Evolutionary conservation across 768 basidiomycete species (phyloP).

Genomic region (Stropharia rugosoannulata): DNA sequence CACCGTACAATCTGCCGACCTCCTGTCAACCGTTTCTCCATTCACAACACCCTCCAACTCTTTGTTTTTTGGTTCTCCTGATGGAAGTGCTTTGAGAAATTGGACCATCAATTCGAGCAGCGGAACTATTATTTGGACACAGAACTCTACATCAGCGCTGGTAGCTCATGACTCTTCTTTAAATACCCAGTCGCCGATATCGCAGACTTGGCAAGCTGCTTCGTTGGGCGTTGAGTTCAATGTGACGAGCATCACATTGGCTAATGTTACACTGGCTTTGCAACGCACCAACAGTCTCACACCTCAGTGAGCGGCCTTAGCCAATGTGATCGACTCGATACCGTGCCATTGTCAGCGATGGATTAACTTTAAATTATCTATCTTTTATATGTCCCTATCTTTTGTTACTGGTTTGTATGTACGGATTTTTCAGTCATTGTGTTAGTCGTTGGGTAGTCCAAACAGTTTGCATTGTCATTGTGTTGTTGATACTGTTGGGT

Average conservation of each 20-base stretch:
- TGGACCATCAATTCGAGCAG: constrained; percentile 50
- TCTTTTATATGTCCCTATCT: no score
- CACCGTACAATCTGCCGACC: constrained; percentile 45
- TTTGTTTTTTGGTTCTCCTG: constrained; percentile 61
- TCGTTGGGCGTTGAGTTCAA: constrained; percentile 32
- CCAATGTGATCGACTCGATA: not conserved
- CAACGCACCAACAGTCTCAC: constrained; percentile 28
- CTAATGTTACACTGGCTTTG: constrained; percentile 48
- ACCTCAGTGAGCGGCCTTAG: constrained; percentile 17
- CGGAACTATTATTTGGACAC: constrained; percentile 48
- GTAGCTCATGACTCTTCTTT: constrained; percentile 52
- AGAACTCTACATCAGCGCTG: constrained; percentile 45
- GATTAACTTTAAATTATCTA: not conserved
- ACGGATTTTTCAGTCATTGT: not conserved
- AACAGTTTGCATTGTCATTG: no score
- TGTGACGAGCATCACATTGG: constrained; percentile 30
- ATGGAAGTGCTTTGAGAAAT: constrained; percentile 44
- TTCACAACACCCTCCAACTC: constrained; percentile 47
- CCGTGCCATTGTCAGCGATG: not conserved
- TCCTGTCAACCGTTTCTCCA: constrained; percentile 46
- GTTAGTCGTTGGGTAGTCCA: no score
- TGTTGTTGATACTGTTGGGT: no score
- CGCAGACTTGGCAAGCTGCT: constrained; percentile 48
- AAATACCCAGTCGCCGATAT: constrained; percentile 38
- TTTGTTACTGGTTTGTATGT: not conserved